Evolutionary conservation across 2,329 filamentous ascomycete genomes (phyloP).

Genomic region (Monosporascus sp.): DNA sequence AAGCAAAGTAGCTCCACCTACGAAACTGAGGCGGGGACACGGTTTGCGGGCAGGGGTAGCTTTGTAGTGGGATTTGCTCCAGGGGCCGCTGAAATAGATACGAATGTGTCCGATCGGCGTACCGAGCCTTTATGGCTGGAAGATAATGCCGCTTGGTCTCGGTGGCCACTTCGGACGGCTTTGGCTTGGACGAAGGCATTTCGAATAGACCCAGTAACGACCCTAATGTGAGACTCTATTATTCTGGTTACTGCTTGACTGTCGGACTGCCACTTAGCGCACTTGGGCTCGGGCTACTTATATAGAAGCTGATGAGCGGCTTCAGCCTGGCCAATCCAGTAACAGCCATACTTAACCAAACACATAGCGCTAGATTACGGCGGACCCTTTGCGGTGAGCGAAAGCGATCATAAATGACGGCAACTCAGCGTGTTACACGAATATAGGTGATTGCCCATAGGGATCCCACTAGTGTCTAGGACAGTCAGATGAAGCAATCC

Average conservation of each 20-base stretch:
- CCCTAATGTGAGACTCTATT: background rate
- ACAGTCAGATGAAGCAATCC: conserved; percentile 26
- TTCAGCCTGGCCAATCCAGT: background rate
- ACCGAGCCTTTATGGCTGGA: conserved; percentile 56
- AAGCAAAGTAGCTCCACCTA: conserved; percentile 17
- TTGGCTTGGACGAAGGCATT: conserved; percentile 56
- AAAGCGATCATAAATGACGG: background rate
- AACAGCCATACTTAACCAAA: background rate
- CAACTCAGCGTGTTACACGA: background rate
- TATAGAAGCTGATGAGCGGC: background rate
- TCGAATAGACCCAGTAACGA: conserved; percentile 7
- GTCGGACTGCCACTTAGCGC: background rate
- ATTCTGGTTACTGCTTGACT: background rate
- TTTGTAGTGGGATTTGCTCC: conserved; percentile 36
- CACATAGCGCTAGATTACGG: background rate
- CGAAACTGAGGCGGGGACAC: conserved; percentile 41
- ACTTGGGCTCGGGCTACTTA: background rate
- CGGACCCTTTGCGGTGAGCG: no score
- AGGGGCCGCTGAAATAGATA: conserved; percentile 51
- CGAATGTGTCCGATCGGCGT: conserved; percentile 50
- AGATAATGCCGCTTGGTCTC: conserved; percentile 70
- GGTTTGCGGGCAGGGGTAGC: conserved; percentile 29
- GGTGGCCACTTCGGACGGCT: conserved; percentile 65
- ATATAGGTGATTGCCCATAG: background rate
- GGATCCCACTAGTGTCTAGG: conserved; percentile 18